Conservation (phyloP, 441 rosid genomes). For the Arabidopsis hybrid region DNA sequence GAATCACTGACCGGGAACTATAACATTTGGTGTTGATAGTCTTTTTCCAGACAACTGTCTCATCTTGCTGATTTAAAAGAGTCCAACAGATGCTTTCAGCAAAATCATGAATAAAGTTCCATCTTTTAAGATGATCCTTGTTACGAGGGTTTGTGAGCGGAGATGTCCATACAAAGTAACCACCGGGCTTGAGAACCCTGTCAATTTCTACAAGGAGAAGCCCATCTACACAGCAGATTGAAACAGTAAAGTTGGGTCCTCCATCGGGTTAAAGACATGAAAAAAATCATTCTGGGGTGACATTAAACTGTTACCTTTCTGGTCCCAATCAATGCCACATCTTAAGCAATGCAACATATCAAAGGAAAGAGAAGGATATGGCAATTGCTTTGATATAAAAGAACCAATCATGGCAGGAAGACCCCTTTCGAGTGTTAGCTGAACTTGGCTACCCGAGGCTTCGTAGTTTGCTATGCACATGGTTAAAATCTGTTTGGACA, state of each 20-base stretch:
- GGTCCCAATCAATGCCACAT: slow-evolving; percentile 95
- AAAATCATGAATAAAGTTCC: slow-evolving; percentile 76
- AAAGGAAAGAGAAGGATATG: slow-evolving; percentile 96
- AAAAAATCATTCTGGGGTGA: background rate
- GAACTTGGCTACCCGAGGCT: slow-evolving; percentile 98
- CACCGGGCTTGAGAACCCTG: slow-evolving; percentile 90
- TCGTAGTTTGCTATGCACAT: slow-evolving; percentile 98
- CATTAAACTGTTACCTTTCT: slow-evolving; percentile 66
- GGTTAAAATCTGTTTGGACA: slow-evolving; percentile 80
- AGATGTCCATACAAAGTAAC: slow-evolving; percentile 95
- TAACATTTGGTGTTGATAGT: slow-evolving; percentile 82
- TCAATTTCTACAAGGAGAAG: slow-evolving; percentile 79
- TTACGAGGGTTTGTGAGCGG: slow-evolving; percentile 76
- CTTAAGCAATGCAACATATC: slow-evolving; percentile 98
- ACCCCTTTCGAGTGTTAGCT: slow-evolving; percentile 98
- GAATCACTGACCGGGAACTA: slow-evolving; percentile 66
- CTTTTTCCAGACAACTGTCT: slow-evolving; percentile 97
- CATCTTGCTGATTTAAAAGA: slow-evolving; percentile 89
- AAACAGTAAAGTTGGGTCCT: slow-evolving; percentile 8
- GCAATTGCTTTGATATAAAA: slow-evolving; percentile 79
- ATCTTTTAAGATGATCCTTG: slow-evolving; percentile 70
- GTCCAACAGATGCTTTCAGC: slow-evolving; percentile 91
- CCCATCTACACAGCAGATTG: slow-evolving; percentile 63
- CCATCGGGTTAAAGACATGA: slow-evolving; percentile 1
- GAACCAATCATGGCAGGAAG: slow-evolving; percentile 99